Conservation (phyloP, 2,329 filamentous ascomycete genomes). For the Waltergamsia citrina region DNA sequence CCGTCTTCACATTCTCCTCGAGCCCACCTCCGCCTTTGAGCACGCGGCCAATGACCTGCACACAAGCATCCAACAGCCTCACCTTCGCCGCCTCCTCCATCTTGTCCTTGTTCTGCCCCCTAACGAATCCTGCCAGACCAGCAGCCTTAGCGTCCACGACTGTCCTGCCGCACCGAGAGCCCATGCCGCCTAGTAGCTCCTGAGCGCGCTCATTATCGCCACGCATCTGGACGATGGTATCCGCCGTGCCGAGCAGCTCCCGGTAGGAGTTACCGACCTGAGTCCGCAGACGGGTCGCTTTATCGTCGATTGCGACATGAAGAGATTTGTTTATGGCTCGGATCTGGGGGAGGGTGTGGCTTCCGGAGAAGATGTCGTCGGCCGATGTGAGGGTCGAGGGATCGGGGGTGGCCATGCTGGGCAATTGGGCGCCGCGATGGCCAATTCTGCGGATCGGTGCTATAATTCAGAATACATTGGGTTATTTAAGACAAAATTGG, state of each 20-base stretch:
- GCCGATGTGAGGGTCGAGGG: conserved; percentile 31
- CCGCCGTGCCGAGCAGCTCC: conserved; percentile 82
- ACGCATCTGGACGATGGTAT: conserved; percentile 89
- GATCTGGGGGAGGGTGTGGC: conserved; percentile 53
- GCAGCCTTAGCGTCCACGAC: conserved; percentile 57
- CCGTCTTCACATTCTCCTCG: conserved; percentile 22
- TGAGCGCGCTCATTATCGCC: conserved; percentile 68
- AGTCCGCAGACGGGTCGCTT: conserved; percentile 50
- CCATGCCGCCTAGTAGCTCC: conserved; percentile 60
- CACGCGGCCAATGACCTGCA: conserved; percentile 36
- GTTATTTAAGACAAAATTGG: not conserved
- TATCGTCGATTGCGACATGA: conserved; percentile 51
- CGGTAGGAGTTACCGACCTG: conserved; percentile 67
- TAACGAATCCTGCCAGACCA: conserved; percentile 41
- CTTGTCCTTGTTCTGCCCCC: conserved; percentile 13
- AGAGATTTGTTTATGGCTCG: conserved; percentile 52
- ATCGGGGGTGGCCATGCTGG: conserved; percentile 3
- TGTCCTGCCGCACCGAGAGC: conserved; percentile 65
- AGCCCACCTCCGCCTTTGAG: conserved; percentile 29
- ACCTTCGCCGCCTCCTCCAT: conserved; percentile 29
- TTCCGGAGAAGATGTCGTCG: conserved; percentile 43
- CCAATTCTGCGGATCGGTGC: not conserved
- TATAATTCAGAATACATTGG: not conserved
- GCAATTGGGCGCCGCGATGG: not conserved
- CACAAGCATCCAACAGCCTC: conserved; percentile 41